Evolutionary conservation across 768 basidiomycete species (phyloP).

Genomic region (Russula abietina): DNA sequence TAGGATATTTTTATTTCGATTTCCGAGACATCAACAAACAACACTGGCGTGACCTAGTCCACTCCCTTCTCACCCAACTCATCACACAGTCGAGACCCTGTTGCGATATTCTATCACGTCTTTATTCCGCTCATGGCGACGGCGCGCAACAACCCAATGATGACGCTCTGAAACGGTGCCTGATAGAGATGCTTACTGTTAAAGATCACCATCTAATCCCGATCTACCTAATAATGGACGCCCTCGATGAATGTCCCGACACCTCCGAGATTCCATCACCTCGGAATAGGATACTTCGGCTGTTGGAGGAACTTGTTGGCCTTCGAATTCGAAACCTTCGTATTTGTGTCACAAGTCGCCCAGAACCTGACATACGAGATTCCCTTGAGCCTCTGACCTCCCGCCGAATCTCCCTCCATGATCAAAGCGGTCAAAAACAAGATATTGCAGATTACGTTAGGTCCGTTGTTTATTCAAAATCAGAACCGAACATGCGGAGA

Average conservation of each 20-base stretch:
- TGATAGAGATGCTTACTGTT: slow-evolving; percentile 7
- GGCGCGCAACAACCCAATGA: not conserved
- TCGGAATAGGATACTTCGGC: not conserved
- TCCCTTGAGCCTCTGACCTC: not conserved
- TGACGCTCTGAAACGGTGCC: not conserved
- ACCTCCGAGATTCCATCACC: not conserved
- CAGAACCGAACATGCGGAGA: not conserved
- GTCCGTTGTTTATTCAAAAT: not conserved
- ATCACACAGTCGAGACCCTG: no score
- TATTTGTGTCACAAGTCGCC: slow-evolving; percentile 3
- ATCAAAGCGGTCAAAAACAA: not conserved
- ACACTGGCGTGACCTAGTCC: not conserved
- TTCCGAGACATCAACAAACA: not conserved
- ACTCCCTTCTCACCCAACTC: slow-evolving; percentile 8
- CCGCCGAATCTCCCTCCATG: not conserved
- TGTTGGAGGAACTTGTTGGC: not conserved
- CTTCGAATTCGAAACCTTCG: not conserved
- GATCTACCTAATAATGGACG: not conserved
- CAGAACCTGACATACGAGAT: not conserved
- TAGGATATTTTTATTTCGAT: slow-evolving; percentile 2
- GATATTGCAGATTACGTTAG: not conserved
- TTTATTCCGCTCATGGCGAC: not conserved
- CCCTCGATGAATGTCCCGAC: not conserved
- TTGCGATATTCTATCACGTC: not conserved
- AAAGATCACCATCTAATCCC: no score